These are phyloP conservation scores for Aspergillus ellipticus DNA, from an alignment of 495 filamentous ascomycete species.

Conservation along the genomic window DNA sequence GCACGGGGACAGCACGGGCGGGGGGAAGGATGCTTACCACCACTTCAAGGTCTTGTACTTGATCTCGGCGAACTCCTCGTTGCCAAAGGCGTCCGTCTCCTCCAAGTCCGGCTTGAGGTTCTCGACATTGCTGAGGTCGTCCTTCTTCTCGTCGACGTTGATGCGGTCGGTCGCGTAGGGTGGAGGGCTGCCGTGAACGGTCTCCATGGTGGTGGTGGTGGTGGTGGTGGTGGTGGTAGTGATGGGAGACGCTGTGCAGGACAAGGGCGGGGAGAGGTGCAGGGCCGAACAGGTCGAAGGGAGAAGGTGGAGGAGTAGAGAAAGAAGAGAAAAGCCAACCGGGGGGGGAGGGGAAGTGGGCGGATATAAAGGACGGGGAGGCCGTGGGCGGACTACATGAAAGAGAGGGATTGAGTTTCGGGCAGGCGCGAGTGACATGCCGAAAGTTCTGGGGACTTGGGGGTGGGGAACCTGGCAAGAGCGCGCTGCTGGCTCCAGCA, in stretches of 20 bases:
- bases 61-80: constrained; percentile 40
- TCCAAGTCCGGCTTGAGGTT: neutral
- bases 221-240: neutral
- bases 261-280: constrained; percentile 13
- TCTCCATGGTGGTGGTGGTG: neutral
- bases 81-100: constrained; percentile 35
- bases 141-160: constrained; percentile 3
- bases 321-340: neutral
- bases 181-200: neutral
- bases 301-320: neutral
- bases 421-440: neutral
- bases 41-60: constrained; percentile 45
- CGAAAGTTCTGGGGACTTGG: neutral
- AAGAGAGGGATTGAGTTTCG: neutral
- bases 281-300: neutral
- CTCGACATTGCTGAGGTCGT: neutral
- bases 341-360: neutral
- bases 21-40: constrained; percentile 30
- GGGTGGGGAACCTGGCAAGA: neutral
- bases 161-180: constrained; percentile 1
- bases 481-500: no score
- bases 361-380: neutral
- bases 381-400: no score
- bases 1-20: no score
- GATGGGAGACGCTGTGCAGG: neutral